Base-by-base conservation (phyloP, 495 filamentous ascomycete genomes). In the Patellaria atrata region DNA sequence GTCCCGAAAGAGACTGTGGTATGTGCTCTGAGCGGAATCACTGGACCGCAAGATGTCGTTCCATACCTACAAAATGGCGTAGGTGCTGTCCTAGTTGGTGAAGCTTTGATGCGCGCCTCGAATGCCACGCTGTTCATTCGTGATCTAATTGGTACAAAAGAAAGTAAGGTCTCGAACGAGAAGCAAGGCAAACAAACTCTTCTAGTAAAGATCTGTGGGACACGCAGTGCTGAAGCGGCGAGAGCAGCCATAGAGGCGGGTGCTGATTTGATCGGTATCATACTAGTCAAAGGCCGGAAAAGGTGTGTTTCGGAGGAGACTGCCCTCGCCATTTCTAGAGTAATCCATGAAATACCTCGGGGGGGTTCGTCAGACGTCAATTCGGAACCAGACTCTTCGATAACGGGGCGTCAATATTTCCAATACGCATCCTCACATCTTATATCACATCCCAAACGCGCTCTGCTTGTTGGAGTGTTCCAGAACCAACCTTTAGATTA, bases 181-280 rank as follows among this genome's bases (percentile, higher is more conserved):
- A n/a, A n/a, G n/a, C n/a, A 44, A 32, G 27, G 22, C 12, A 19
- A 22, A 11, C 26, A 71, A 1, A 14, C 18, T 10, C 67, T 64
- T 3, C 63, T 93, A 13, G 85, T 96, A 34, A 97, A 97, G 55
- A 93, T 96, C 22, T 97, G 89, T 51, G 89, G 89, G n/a, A 96
- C 86, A 3, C 71, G 89, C 20, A 78, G 71, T 38, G 66, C 78
- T 22, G 85, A 89, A 46, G 82, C 75, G 6, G 91, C 89, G 14
- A 59, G 68, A 23, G 71, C 70, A 26, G 86, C 89, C 19, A 75
- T 91, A 39, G 73, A 85, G 51, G 76, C 85, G 26, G 89, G 89
- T 21, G 86, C 89, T 10, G 89, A 96, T 54, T 56, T 94, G 28
- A 68, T 97, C 31, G 89, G 89, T 30, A 91, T 97, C 40, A 94